Percentiles rank a stretch among this genome's conserved stretches.
These are phyloP conservation scores for Myochromella boudieri DNA, from an alignment of 768 basidiomycete species.

Conservation along the genomic window DNA sequence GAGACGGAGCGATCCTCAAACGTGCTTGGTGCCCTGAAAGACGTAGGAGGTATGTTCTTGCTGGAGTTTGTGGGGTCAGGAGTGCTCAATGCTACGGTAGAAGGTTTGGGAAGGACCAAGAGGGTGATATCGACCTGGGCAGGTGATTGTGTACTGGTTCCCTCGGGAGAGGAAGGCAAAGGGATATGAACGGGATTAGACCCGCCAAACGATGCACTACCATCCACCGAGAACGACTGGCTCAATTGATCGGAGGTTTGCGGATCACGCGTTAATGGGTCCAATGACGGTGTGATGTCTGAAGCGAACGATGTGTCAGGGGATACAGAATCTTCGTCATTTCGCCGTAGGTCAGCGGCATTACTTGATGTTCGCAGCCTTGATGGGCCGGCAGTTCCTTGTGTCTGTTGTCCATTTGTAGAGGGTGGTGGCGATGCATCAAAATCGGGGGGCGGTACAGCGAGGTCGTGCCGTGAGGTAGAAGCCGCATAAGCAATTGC, in stretches of 20 bases:
- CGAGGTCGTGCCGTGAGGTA: slow-evolving; percentile 41
- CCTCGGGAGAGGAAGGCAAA: slow-evolving; percentile 6
- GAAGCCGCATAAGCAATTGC: slow-evolving; percentile 65
- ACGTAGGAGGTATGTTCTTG: slow-evolving; percentile 2
- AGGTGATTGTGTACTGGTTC: not conserved
- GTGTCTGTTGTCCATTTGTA: slow-evolving; percentile 1
- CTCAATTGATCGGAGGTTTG: no score
- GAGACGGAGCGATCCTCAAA: slow-evolving; percentile 12
- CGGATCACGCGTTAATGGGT: no score
- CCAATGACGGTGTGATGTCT: not conserved
- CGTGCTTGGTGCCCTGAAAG: slow-evolving; percentile 12
- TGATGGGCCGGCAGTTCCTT: slow-evolving; percentile 24
- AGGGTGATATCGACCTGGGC: not conserved
- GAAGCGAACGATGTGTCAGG: not conserved
- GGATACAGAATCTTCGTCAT: not conserved
- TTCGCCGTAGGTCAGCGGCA: slow-evolving; percentile 15
- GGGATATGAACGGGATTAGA: slow-evolving; percentile 13
- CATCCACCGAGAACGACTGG: no score
- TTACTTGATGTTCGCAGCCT: slow-evolving; percentile 26
- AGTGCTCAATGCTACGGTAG: not conserved
- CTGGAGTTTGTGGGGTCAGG: not conserved
- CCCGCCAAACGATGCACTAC: not conserved
- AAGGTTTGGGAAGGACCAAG: slow-evolving; percentile 6
- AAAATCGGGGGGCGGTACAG: slow-evolving; percentile 56
- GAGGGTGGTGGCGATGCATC: slow-evolving; percentile 26